A percentile compares a stretch with the other conserved stretches of the same genome.
These are phyloP conservation scores for Aspergillus indologenus DNA, from an alignment of 495 filamentous ascomycete genomes.

Conservation along the genomic window DNA sequence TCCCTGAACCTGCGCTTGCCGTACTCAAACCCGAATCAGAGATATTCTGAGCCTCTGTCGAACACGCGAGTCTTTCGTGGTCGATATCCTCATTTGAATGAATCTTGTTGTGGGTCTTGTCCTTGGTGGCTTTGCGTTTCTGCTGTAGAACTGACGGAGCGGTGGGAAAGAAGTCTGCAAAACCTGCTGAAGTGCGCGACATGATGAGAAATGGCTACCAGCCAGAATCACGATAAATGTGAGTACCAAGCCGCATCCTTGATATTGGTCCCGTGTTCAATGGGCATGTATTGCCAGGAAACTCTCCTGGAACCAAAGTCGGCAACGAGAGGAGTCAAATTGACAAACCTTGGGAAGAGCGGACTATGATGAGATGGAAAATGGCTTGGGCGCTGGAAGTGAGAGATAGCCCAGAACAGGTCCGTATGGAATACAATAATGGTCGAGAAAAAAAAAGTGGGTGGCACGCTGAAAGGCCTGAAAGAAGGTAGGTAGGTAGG, in stretches of 20 bases:
- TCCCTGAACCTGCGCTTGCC: constrained; percentile 13
- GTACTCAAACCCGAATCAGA: constrained; percentile 12
- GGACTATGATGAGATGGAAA: background rate
- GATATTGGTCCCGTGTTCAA: constrained; percentile 22
- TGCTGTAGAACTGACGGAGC: constrained; percentile 67
- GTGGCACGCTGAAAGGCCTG: too few relatives aligned
- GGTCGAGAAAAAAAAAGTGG: too few relatives aligned
- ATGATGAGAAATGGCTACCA: constrained; percentile 54
- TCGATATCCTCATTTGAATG: constrained; percentile 24
- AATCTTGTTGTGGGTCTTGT: constrained; percentile 37
- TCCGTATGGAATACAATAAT: too few relatives aligned
- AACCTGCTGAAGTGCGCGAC: constrained; percentile 80
- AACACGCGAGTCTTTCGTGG: constrained; percentile 8
- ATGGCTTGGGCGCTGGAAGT: constrained; percentile 2
- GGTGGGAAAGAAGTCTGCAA: constrained; percentile 87
- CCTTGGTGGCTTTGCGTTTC: constrained; percentile 45
- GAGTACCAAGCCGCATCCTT: constrained; percentile 45
- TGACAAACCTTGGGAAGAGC: background rate
- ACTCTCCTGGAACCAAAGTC: constrained; percentile 21
- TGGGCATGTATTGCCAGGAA: constrained; percentile 26
- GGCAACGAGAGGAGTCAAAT: background rate
- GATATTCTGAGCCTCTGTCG: constrained; percentile 8
- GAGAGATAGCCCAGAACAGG: background rate
- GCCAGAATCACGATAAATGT: constrained; percentile 34
- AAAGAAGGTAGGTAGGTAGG: too few relatives aligned